Conservation (phyloP, 2,329 filamentous ascomycete genomes). For the Lachnellula willkommii region DNA sequence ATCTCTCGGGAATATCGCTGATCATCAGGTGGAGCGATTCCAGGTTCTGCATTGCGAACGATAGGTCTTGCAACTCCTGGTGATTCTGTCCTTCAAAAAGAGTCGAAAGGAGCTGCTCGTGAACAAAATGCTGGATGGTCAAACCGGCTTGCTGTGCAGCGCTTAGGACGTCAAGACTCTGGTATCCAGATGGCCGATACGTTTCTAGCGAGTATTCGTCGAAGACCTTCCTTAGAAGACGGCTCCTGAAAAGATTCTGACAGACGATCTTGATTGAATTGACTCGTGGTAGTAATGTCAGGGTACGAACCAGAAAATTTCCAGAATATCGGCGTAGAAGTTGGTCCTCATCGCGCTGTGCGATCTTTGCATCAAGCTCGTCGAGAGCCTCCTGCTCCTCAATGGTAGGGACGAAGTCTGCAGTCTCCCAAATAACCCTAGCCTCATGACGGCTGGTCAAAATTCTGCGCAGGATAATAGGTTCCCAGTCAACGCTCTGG, state of each 20-base stretch:
- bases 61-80: background rate
- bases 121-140: constrained; percentile 6
- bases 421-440: background rate
- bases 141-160: constrained; percentile 4
- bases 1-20: background rate
- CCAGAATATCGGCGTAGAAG: background rate
- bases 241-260: constrained; percentile 11
- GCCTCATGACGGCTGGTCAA: constrained; percentile 12
- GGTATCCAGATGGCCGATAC: background rate
- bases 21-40: constrained; percentile 6
- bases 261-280: constrained; percentile 5
- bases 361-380: constrained; percentile 12
- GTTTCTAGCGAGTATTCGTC: constrained; percentile 16
- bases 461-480: constrained; percentile 10
- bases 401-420: constrained; percentile 11
- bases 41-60: background rate
- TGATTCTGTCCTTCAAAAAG: background rate
- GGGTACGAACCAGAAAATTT: background rate
- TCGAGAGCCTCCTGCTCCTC: constrained; percentile 12
- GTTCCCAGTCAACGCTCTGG: constrained; percentile 13
- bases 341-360: constrained; percentile 5
- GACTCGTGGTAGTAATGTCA: constrained; percentile 7
- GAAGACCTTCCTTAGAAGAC: constrained; percentile 15
- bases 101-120: constrained; percentile 7
- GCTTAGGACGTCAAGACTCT: constrained; percentile 1